A percentile compares a stretch with the other conserved stretches of the same genome.
Conservation (phyloP, 2,329 filamentous ascomycete genomes). For the Colletotrichum sp. region DNA sequence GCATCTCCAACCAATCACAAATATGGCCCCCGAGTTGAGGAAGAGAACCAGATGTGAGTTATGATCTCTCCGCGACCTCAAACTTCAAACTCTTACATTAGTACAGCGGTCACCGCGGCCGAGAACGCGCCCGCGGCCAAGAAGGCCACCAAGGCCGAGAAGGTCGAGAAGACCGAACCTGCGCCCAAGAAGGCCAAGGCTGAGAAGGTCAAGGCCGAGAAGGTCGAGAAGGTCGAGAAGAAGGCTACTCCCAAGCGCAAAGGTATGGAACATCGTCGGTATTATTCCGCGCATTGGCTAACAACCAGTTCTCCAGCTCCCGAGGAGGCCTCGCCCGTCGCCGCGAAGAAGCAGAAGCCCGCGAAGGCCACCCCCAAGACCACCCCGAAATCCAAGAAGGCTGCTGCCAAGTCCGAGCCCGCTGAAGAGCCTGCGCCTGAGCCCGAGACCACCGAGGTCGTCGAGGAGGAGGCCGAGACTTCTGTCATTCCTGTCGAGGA, state of each 20-base stretch:
- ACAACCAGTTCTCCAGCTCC: constrained; percentile 35
- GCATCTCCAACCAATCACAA: constrained; percentile 9
- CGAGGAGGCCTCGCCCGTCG: constrained; percentile 50
- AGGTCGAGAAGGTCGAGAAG: constrained; percentile 26
- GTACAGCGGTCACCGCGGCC: constrained; percentile 32
- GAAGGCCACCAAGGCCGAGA: constrained; percentile 17
- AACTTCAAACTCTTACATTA: neutral
- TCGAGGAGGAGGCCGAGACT: constrained; percentile 25
- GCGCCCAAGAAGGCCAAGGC: constrained; percentile 12
- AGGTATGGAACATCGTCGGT: constrained; percentile 29
- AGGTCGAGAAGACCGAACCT: constrained; percentile 15
- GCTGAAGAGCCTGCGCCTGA: constrained; percentile 26
- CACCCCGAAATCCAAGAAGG: constrained; percentile 55
- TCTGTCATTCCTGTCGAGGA: constrained; percentile 31
- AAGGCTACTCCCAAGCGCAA: constrained; percentile 37
- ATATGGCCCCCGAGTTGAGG: constrained; percentile 53
- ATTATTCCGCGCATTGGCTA: constrained; percentile 22
- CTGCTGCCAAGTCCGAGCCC: constrained; percentile 35
- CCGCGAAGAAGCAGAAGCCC: constrained; percentile 51
- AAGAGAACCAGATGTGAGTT: constrained; percentile 36
- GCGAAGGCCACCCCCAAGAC: constrained; percentile 50
- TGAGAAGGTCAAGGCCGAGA: constrained; percentile 30
- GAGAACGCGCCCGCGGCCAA: constrained; percentile 34
- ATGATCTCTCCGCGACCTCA: neutral
- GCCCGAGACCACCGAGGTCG: constrained; percentile 23